phyloP scores from a whole-genome alignment of 108 stramenopile species.

The Cyclotella atomus region DNA sequence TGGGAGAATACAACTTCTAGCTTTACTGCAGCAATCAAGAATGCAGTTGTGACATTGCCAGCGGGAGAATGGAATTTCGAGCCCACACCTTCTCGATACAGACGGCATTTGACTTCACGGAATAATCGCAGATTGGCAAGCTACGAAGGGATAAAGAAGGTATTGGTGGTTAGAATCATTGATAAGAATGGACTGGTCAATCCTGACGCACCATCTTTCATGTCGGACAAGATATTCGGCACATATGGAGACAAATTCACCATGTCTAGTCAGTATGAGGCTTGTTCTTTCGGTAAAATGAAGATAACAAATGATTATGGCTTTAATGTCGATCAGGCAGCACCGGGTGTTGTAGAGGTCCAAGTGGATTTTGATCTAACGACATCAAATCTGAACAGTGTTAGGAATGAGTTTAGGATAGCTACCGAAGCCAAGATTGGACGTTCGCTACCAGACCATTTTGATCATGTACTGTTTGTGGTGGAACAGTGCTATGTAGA shows the following conservation, averaged over 20 bases:
- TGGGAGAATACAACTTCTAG: too few species aligned
- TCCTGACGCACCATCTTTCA: constrained; percentile 8
- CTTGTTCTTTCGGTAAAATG: constrained; percentile 26
- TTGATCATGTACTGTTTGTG: constrained; percentile 24
- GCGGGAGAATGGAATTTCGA: background rate
- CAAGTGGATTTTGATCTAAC: background rate
- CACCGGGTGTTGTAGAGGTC: constrained; percentile 21
- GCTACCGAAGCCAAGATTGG: constrained; percentile 20
- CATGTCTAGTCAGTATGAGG: constrained; percentile 5
- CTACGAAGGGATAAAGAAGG: constrained; percentile 6
- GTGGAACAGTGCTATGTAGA: constrained; percentile 28
- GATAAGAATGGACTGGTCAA: constrained; percentile 9
- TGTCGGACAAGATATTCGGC: constrained; percentile 44
- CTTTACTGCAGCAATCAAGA: background rate
- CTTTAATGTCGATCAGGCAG: background rate
- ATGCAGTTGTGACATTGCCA: background rate
- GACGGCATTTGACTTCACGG: background rate
- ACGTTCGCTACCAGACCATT: constrained; percentile 8
- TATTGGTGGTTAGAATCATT: constrained; percentile 26
- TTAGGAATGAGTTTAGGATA: constrained; percentile 7
- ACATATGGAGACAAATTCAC: constrained; percentile 14
- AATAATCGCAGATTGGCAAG: background rate
- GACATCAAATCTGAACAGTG: background rate
- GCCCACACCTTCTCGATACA: too few species aligned
- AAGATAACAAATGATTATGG: constrained; percentile 6